phyloP scores from a whole-genome alignment of 345 rosid genomes.

The Carallia pectinifolia region DNA sequence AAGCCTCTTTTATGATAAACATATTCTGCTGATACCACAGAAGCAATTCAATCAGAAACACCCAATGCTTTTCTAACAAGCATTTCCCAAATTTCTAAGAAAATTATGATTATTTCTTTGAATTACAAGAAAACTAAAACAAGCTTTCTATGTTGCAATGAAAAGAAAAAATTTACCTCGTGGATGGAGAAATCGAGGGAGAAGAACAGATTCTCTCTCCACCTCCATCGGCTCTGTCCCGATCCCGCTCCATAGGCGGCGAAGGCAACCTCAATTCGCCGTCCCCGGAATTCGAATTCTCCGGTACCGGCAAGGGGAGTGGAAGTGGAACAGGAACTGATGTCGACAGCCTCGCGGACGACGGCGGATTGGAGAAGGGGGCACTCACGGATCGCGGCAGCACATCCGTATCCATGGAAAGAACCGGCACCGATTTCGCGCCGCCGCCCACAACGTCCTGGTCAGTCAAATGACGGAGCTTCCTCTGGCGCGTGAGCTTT shows the following conservation, averaged over 20 bases:
- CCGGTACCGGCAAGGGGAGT: slow-evolving; percentile 59
- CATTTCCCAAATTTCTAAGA: too few relatives aligned
- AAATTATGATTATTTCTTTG: too few relatives aligned
- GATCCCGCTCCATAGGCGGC: slow-evolving; percentile 36
- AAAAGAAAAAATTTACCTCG: slow-evolving; percentile 36
- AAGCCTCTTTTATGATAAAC: too few relatives aligned
- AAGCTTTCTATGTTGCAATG: too few relatives aligned
- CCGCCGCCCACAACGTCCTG: slow-evolving; percentile 30
- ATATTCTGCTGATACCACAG: too few relatives aligned
- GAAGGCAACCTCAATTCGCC: slow-evolving; percentile 40
- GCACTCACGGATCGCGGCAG: slow-evolving; percentile 33
- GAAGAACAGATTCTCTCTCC: slow-evolving; percentile 32
- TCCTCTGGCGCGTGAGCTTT: slow-evolving; percentile 53
- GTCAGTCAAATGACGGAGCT: slow-evolving; percentile 55
- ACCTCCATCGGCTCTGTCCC: slow-evolving; percentile 27
- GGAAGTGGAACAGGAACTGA: slow-evolving; percentile 43
- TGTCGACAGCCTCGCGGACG: slow-evolving; percentile 25
- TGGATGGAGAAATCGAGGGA: slow-evolving; percentile 32
- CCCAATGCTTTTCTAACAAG: too few relatives aligned
- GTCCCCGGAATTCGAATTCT: slow-evolving; percentile 19
- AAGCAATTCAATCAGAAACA: too few relatives aligned
- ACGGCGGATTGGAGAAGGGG: slow-evolving; percentile 3
- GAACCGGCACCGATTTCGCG: slow-evolving; percentile 11
- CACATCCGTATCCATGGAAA: slow-evolving; percentile 1
- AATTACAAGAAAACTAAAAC: too few relatives aligned